phyloP scores from a whole-genome alignment of 345 rosid genomes.

The Erodium maritimum region DNA sequence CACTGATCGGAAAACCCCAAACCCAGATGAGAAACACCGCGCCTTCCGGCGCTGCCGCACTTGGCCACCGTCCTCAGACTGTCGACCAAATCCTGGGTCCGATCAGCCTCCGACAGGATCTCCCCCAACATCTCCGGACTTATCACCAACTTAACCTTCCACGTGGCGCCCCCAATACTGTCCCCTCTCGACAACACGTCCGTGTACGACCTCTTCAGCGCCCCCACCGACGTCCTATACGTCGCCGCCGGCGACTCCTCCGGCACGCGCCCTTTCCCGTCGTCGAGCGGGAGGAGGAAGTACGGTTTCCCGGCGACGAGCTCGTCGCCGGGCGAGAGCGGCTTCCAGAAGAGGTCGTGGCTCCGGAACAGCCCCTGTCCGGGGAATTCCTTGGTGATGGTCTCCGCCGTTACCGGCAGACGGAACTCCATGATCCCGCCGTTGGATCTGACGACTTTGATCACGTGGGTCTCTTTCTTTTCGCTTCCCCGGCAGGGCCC shows the following conservation, averaged over 20 bases:
- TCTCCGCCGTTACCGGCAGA: slow-evolving; percentile 44
- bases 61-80: slow-evolving; percentile 65
- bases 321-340: slow-evolving; percentile 32
- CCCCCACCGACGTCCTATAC: slow-evolving; percentile 49
- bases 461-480: slow-evolving; percentile 5
- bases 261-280: slow-evolving; percentile 34
- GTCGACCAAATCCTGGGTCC: slow-evolving; percentile 59
- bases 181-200: slow-evolving; percentile 45
- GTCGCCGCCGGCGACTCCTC: slow-evolving; percentile 6
- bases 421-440: slow-evolving; percentile 56
- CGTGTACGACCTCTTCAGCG: slow-evolving; percentile 53
- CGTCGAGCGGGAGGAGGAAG: slow-evolving; percentile 37
- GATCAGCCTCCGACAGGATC: slow-evolving; percentile 51
- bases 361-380: slow-evolving; percentile 46
- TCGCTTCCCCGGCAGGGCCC: too few relatives aligned
- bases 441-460: slow-evolving; percentile 40
- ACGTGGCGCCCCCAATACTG: slow-evolving; percentile 10
- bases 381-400: slow-evolving; percentile 42
- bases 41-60: slow-evolving; percentile 36
- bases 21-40: slow-evolving; percentile 15
- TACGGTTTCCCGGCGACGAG: slow-evolving; percentile 46
- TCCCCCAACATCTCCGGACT: slow-evolving; percentile 46
- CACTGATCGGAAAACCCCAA: slow-evolving; percentile 37
- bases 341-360: slow-evolving; percentile 42
- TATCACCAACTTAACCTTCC: slow-evolving; percentile 85